A percentile compares a stretch with the other conserved stretches of the same genome.
Conservation (phyloP, 768 basidiomycete species). For the Phlebiopsis flavidoalba region DNA sequence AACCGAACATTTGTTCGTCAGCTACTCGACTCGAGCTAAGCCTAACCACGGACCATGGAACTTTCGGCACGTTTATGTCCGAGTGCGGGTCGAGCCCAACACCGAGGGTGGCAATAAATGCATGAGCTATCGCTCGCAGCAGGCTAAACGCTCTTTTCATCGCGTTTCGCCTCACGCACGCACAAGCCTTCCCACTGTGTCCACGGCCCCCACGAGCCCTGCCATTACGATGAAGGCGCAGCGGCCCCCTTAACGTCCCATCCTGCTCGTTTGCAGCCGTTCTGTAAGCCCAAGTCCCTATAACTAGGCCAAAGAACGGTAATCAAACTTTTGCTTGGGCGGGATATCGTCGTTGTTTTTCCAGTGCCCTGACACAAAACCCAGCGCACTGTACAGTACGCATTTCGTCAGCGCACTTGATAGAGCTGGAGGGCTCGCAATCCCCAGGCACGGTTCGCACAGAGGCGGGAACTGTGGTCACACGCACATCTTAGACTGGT, state of each 20-base stretch:
- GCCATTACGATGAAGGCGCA: neutral
- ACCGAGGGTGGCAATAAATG: no score
- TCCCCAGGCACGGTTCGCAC: conserved; percentile 1
- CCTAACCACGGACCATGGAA: no score
- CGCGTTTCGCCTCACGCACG: no score
- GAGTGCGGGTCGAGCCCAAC: no score
- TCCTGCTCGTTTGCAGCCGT: neutral
- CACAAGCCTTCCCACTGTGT: neutral
- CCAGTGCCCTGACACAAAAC: neutral
- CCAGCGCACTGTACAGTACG: neutral
- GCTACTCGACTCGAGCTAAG: no score
- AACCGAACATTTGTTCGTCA: no score
- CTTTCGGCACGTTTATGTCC: no score
- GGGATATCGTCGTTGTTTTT: neutral
- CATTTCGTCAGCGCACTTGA: neutral
- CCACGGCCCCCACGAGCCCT: neutral
- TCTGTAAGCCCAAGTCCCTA: neutral
- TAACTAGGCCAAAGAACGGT: neutral
- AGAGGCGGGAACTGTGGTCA: neutral
- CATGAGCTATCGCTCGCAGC: no score
- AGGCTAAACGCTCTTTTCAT: no score
- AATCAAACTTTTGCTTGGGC: neutral
- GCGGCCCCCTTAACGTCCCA: neutral
- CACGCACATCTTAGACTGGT: neutral
- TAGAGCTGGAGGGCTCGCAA: neutral